Conservation (phyloP, 495 filamentous ascomycete genomes). For the Physcia stellaris region DNA sequence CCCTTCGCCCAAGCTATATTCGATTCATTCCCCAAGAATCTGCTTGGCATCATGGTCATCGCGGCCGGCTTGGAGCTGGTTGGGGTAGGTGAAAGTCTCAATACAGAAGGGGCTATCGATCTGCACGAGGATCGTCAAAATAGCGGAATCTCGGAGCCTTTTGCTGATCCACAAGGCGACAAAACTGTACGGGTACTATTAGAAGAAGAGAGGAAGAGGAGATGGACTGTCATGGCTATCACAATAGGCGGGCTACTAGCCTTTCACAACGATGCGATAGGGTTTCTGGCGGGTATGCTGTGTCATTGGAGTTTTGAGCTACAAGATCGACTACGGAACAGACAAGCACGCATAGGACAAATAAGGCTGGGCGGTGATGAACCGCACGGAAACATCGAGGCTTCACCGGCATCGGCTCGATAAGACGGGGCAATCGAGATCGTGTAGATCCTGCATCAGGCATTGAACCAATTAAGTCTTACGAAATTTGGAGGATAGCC, state of each 20-base stretch:
- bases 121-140: conserved; percentile 14
- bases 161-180: conserved; percentile 24
- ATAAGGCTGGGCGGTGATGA: conserved; percentile 4
- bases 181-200: conserved; percentile 28
- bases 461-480: no score
- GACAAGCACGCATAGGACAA: not conserved
- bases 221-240: conserved; percentile 79
- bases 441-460: no score
- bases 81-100: conserved; percentile 70
- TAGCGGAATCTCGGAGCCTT: conserved; percentile 8
- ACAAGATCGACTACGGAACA: conserved; percentile 12
- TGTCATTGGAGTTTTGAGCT: conserved; percentile 44
- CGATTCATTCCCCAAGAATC: conserved; percentile 50
- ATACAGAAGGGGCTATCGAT: conserved; percentile 53
- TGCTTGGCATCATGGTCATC: conserved; percentile 79
- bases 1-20: conserved; percentile 55
- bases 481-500: no score
- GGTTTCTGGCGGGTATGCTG: conserved; percentile 68
- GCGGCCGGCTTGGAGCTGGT: conserved; percentile 77
- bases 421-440: not conserved
- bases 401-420: not conserved
- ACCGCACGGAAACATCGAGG: no score
- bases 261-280: conserved; percentile 81
- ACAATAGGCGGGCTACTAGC: conserved; percentile 69
- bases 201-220: conserved; percentile 48